Conservation (phyloP, 768 basidiomycete species). For the Rhodotorula paludigena region DNA sequence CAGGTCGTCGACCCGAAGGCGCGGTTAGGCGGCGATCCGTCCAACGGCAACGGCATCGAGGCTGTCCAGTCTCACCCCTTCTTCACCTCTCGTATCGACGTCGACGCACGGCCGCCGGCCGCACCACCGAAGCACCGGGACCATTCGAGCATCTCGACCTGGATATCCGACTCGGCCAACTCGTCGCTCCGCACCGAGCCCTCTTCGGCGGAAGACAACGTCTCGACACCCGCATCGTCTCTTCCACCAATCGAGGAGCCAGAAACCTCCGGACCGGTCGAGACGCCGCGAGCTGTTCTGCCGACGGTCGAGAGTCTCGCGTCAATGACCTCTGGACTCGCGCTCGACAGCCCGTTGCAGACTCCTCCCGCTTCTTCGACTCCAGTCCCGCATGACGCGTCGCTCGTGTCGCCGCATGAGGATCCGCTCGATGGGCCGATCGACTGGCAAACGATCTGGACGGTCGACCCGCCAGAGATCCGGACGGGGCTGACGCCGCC, state of each 20-base stretch:
- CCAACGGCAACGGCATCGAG: conserved; percentile 34
- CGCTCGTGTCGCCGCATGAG: neutral
- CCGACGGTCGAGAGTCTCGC: neutral
- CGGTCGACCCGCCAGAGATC: conserved; percentile 31
- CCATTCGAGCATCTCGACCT: neutral
- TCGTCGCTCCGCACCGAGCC: neutral
- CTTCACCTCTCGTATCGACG: conserved; percentile 32
- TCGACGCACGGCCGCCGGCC: neutral
- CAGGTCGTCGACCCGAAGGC: conserved; percentile 36
- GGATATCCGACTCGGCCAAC: neutral
- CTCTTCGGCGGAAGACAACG: neutral
- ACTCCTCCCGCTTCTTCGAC: neutral
- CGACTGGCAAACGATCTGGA: conserved; percentile 43
- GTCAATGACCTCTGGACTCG: neutral
- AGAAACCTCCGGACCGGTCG: too few relatives aligned
- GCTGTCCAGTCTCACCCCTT: conserved; percentile 40
- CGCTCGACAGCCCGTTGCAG: neutral
- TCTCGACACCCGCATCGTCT: neutral
- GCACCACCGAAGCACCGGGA: neutral
- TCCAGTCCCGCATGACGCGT: neutral
- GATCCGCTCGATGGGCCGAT: conserved; percentile 22
- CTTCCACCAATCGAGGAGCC: neutral
- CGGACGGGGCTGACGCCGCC: conserved; percentile 39
- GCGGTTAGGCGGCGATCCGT: conserved; percentile 36
- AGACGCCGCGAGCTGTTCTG: too few relatives aligned